Percentiles rank a stretch among this genome's conserved stretches.
Evolutionary conservation across 2,329 filamentous ascomycete species (phyloP).

Genomic region (Trichoderma pleuroti): DNA sequence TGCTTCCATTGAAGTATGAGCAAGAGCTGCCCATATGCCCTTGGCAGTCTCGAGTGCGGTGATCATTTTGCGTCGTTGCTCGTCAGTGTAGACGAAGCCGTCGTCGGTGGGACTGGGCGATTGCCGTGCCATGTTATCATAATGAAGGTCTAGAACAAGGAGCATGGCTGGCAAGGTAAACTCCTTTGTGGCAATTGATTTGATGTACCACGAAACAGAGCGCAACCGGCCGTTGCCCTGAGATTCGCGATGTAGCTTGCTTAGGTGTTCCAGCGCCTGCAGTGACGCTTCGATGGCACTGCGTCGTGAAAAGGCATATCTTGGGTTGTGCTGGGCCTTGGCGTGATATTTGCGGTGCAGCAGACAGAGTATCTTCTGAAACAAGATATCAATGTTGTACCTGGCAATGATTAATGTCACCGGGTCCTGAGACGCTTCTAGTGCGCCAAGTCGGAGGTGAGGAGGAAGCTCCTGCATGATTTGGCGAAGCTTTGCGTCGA

Average conservation of each 20-base stretch:
- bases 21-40: slow-evolving; percentile 75
- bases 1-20: slow-evolving; percentile 79
- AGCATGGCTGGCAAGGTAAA: slow-evolving; percentile 85
- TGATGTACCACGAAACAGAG: slow-evolving; percentile 74
- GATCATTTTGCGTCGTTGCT: slow-evolving; percentile 72
- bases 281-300: slow-evolving; percentile 84
- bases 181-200: slow-evolving; percentile 75
- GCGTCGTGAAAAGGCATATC: slow-evolving; percentile 79
- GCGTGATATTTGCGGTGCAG: slow-evolving; percentile 84
- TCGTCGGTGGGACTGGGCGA: slow-evolving; percentile 41
- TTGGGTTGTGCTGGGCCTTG: slow-evolving; percentile 71
- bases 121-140: slow-evolving; percentile 51
- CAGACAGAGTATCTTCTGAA: slow-evolving; percentile 83
- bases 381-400: slow-evolving; percentile 79
- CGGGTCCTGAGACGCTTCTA: slow-evolving; percentile 75
- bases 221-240: slow-evolving; percentile 68
- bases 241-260: slow-evolving; percentile 70
- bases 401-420: slow-evolving; percentile 82
- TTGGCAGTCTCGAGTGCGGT: slow-evolving; percentile 66
- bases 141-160: slow-evolving; percentile 76
- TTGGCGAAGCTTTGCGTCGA: slow-evolving; percentile 60
- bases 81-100: slow-evolving; percentile 53
- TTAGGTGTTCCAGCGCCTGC: slow-evolving; percentile 74
- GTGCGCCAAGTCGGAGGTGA: slow-evolving; percentile 69
- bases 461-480: slow-evolving; percentile 68